A percentile compares a stretch with the other conserved stretches of the same genome.
phyloP scores from a whole-genome alignment of 78 protist species.

The Dictyostelium citrinum region DNA sequence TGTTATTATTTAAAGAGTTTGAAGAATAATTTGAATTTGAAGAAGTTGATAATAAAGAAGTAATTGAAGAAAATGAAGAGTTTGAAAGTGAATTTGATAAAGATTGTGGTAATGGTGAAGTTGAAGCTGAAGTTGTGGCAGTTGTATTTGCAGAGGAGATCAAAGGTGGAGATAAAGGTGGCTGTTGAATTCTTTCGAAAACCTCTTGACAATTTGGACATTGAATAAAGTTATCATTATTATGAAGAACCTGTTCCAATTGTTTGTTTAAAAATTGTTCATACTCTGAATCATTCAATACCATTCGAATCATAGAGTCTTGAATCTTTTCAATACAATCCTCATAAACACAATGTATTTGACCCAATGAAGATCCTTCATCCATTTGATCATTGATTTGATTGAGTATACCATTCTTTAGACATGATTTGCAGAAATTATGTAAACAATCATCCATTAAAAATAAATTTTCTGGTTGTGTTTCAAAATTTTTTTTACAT shows the following conservation, averaged over 20 bases:
- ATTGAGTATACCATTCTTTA: neutral
- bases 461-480: conserved; percentile 1
- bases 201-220: conserved; percentile 6
- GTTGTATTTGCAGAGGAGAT: neutral
- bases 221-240: conserved; percentile 4
- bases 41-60: neutral
- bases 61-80: neutral
- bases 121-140: neutral
- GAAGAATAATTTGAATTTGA: neutral
- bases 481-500: neutral
- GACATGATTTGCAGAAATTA: conserved; percentile 32
- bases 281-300: conserved; percentile 23
- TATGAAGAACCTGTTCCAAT: neutral
- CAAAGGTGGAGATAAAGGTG: conserved; percentile 6
- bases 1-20: neutral
- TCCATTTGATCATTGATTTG: neutral
- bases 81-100: neutral
- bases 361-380: neutral
- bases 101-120: neutral
- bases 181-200: conserved; percentile 26
- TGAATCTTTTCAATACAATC: conserved; percentile 8
- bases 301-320: neutral
- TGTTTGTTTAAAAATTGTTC: conserved; percentile 33
- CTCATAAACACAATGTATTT: neutral
- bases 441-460: conserved; percentile 71